These are phyloP conservation scores for Aureobasidium sp. DNA, from an alignment of 2,329 filamentous ascomycete genomes.

Conservation along the genomic window DNA sequence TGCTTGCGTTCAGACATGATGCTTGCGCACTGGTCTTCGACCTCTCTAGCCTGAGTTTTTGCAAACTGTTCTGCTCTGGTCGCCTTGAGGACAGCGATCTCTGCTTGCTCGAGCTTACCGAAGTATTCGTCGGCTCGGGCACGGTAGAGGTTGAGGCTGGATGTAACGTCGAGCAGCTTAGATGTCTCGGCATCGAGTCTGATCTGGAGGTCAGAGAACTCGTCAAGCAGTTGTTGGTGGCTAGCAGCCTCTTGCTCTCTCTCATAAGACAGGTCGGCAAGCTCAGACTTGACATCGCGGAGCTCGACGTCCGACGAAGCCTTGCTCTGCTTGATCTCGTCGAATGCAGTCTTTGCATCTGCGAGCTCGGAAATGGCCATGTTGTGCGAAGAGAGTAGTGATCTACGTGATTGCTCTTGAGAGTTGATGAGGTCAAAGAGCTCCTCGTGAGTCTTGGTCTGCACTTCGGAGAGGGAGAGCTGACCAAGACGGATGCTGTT, in stretches of 20 bases:
- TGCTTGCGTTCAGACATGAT: constrained; percentile 90
- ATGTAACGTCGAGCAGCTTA: constrained; percentile 73
- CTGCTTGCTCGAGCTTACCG: constrained; percentile 90
- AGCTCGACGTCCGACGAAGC: constrained; percentile 77
- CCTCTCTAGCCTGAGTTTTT: constrained; percentile 79
- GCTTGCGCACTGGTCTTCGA: constrained; percentile 81
- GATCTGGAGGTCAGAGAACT: constrained; percentile 91
- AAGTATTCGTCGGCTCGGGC: constrained; percentile 92
- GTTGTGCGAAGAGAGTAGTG: constrained; percentile 77
- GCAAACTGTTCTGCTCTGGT: constrained; percentile 89
- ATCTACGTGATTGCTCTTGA: constrained; percentile 81
- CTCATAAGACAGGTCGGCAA: constrained; percentile 69
- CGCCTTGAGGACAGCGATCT: constrained; percentile 90
- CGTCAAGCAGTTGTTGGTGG: constrained; percentile 79
- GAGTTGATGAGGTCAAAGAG: constrained; percentile 86
- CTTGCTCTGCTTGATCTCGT: constrained; percentile 77
- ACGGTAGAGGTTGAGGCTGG: constrained; percentile 85
- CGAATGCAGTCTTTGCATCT: constrained; percentile 79
- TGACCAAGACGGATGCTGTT: constrained; percentile 81
- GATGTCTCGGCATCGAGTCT: constrained; percentile 83
- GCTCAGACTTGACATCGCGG: constrained; percentile 73
- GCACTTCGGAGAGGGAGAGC: constrained; percentile 80
- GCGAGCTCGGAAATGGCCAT: constrained; percentile 76
- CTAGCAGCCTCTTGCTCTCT: constrained; percentile 84
- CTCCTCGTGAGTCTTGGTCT: constrained; percentile 90